Conservation (phyloP, 805 yeast genomes). For the Hanseniaspora guilliermondii region DNA sequence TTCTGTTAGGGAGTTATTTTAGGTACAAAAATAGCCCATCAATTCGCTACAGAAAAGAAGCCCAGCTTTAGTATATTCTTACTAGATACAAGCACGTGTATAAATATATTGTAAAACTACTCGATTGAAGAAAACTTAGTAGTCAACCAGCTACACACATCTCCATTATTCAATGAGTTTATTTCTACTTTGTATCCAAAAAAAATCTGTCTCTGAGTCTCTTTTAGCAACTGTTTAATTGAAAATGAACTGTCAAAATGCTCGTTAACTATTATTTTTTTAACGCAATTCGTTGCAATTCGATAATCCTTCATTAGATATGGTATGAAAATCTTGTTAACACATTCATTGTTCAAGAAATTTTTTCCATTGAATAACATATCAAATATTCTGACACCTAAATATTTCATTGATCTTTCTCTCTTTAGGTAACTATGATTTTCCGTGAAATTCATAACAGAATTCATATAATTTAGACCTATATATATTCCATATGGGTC, state of each 20-base stretch:
- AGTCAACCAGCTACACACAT: constrained; percentile 14
- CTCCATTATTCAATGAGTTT: constrained; percentile 29
- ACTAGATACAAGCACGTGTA: neutral
- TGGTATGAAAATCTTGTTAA: constrained; percentile 17
- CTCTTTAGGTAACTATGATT: neutral
- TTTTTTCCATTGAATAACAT: neutral
- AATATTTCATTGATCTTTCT: constrained; percentile 12
- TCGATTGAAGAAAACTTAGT: neutral
- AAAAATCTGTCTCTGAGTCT: constrained; percentile 46
- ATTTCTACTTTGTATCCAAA: constrained; percentile 50
- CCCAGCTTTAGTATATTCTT: too few species aligned
- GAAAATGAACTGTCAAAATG: neutral
- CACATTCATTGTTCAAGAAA: neutral
- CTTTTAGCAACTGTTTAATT: constrained; percentile 26
- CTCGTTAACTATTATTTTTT: constrained; percentile 5
- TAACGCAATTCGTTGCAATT: constrained; percentile 21
- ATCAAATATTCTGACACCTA: constrained; percentile 17
- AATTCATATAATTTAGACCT: constrained; percentile 33
- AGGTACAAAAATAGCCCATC: neutral
- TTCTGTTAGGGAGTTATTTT: neutral
- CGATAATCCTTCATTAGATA: constrained; percentile 24
- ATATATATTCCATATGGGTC: constrained; percentile 58
- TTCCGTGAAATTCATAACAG: constrained; percentile 12
- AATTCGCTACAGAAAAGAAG: too few species aligned
- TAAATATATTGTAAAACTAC: neutral